A percentile compares a stretch with the other conserved stretches of the same genome.
Conservation (phyloP, 2,329 filamentous ascomycete genomes). For the Teratosphaeria viscida region DNA sequence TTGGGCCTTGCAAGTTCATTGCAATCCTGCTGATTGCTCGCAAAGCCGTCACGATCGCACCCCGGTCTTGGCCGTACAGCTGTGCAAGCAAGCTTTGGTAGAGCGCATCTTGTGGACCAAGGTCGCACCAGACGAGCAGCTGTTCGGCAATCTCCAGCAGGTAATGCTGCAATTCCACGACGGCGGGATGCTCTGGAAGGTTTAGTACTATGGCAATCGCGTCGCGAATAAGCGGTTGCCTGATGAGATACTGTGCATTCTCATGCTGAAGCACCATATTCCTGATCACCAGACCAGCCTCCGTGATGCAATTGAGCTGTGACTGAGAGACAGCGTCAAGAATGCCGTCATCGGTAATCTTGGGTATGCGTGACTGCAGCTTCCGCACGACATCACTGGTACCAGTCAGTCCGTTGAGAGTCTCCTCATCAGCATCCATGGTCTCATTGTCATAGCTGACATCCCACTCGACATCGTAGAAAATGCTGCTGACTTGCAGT, state of each 20-base stretch:
- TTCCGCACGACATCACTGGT: slow-evolving; percentile 63
- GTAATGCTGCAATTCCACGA: slow-evolving; percentile 81
- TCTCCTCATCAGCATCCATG: slow-evolving; percentile 41
- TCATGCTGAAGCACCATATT: slow-evolving; percentile 94
- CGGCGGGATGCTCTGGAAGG: slow-evolving; percentile 59
- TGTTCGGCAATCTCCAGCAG: slow-evolving; percentile 87
- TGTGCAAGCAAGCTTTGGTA: slow-evolving; percentile 61
- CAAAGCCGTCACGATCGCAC: slow-evolving; percentile 68
- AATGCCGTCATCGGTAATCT: slow-evolving; percentile 56
- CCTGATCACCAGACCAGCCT: slow-evolving; percentile 76
- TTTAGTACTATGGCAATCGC: slow-evolving; percentile 73
- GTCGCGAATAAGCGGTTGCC: slow-evolving; percentile 66
- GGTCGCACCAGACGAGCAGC: slow-evolving; percentile 67
- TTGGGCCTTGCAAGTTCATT: slow-evolving; percentile 72
- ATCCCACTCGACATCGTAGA: slow-evolving; percentile 74
- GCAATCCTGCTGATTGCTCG: slow-evolving; percentile 78
- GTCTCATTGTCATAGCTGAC: slow-evolving; percentile 56
- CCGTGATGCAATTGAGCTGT: slow-evolving; percentile 64
- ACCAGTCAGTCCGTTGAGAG: slow-evolving; percentile 54
- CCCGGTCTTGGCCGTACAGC: slow-evolving; percentile 55
- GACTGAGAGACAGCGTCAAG: slow-evolving; percentile 62
- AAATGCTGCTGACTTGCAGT: slow-evolving; percentile 65
- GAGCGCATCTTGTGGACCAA: slow-evolving; percentile 64
- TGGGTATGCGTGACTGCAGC: slow-evolving; percentile 49
- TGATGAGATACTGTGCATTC: slow-evolving; percentile 72